phyloP scores from a whole-genome alignment of 2,329 filamentous ascomycete species.

The Aureobasidium sp. region DNA sequence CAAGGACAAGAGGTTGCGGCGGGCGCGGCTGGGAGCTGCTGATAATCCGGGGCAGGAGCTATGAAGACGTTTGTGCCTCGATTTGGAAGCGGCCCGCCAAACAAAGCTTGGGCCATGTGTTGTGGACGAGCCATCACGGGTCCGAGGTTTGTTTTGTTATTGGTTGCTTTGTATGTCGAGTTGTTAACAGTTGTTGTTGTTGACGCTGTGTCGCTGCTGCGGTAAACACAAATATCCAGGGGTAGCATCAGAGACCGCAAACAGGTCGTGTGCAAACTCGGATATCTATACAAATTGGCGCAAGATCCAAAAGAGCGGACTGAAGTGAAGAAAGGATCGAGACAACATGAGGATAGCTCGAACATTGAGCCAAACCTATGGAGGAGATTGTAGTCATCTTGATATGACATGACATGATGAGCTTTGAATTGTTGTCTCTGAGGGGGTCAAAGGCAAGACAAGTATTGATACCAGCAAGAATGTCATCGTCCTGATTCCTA shows the following conservation, averaged over 20 bases:
- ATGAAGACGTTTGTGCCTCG: background rate
- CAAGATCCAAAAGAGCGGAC: too few species aligned
- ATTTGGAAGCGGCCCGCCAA: background rate
- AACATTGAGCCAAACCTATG: too few species aligned
- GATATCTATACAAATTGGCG: too few species aligned
- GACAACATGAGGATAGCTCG: too few species aligned
- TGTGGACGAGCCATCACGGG: background rate
- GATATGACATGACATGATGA: too few species aligned
- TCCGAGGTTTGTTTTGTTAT: background rate
- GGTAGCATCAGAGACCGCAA: too few species aligned
- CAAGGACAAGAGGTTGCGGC: background rate
- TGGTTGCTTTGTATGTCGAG: background rate
- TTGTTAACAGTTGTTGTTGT: background rate
- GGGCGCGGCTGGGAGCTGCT: background rate
- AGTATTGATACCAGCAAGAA: too few species aligned
- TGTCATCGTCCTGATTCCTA: background rate
- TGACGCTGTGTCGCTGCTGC: background rate
- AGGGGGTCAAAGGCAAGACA: too few species aligned
- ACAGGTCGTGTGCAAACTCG: too few species aligned
- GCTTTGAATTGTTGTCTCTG: too few species aligned
- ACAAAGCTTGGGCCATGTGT: background rate
- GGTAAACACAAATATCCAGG: background rate
- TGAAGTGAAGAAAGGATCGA: too few species aligned
- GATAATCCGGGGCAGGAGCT: conserved; percentile 8
- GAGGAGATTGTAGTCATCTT: too few species aligned